These are phyloP conservation scores for Botrytis galanthina DNA, from an alignment of 2,329 filamentous ascomycete genomes.

Conservation along the genomic window DNA sequence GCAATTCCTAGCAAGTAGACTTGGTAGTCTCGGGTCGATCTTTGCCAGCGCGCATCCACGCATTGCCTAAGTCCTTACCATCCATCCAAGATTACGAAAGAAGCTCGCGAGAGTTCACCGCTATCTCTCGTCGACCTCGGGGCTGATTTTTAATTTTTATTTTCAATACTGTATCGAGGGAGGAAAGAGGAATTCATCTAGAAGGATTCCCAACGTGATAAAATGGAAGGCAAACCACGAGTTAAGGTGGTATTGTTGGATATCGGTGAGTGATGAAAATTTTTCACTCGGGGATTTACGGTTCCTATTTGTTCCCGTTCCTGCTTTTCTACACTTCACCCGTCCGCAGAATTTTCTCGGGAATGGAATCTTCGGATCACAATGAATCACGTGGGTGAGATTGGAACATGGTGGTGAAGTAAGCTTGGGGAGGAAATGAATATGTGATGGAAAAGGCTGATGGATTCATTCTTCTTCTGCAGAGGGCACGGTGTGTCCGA, in stretches of 20 bases:
- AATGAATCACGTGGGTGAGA: neutral
- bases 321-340: neutral
- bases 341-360: slow-evolving; percentile 3
- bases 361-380: neutral
- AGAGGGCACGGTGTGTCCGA: slow-evolving; percentile 83
- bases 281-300: neutral
- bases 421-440: neutral
- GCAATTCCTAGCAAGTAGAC: neutral
- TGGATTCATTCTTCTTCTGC: slow-evolving; percentile 13
- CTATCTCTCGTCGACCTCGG: slow-evolving; percentile 11
- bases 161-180: neutral
- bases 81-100: slow-evolving; percentile 3
- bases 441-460: slow-evolving; percentile 11
- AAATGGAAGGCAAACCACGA: neutral
- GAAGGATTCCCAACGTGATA: neutral
- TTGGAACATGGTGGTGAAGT: neutral
- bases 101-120: slow-evolving; percentile 10
- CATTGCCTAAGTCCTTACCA: slow-evolving; percentile 2
- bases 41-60: slow-evolving; percentile 12
- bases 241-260: slow-evolving; percentile 36
- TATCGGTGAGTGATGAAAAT: slow-evolving; percentile 35
- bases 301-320: neutral
- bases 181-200: neutral
- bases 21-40: slow-evolving; percentile 8
- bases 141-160: slow-evolving; percentile 7